Evolutionary conservation across 2,329 filamentous ascomycete genomes (phyloP).

Genomic region (Monilinia fructigena): DNA sequence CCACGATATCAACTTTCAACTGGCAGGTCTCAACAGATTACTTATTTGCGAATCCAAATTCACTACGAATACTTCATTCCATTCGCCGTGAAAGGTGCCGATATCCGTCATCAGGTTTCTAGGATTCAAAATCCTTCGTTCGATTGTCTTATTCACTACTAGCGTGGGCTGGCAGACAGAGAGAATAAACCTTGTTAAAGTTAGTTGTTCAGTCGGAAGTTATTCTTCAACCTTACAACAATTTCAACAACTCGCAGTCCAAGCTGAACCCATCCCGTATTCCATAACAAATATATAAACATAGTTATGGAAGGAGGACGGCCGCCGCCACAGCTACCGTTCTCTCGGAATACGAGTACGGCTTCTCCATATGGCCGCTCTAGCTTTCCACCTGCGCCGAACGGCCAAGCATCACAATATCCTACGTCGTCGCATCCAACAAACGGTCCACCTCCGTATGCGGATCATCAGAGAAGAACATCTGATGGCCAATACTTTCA

Average conservation of each 20-base stretch:
- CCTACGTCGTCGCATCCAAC: conserved; percentile 39
- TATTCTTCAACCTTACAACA: not conserved
- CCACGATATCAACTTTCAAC: not conserved
- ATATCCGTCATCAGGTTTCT: not conserved
- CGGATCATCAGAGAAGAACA: conserved; percentile 40
- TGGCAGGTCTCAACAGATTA: not conserved
- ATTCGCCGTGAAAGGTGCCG: not conserved
- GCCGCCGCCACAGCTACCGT: conserved; percentile 37
- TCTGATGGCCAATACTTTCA: conserved; percentile 39
- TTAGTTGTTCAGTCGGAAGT: not conserved
- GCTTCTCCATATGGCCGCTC: conserved; percentile 39
- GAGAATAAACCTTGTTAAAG: not conserved
- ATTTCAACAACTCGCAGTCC: not conserved
- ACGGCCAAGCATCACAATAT: conserved; percentile 26
- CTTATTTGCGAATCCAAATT: conserved; percentile 9
- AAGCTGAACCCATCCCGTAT: not conserved
- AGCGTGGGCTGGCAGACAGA: not conserved
- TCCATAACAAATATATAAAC: not conserved
- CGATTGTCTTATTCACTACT: conserved; percentile 3
- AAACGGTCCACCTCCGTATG: conserved; percentile 33
- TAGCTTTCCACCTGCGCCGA: conserved; percentile 6
- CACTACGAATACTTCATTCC: not conserved
- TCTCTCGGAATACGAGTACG: conserved; percentile 39
- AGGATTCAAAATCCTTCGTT: not conserved
- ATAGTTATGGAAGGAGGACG: conserved; percentile 40